Percentiles rank a stretch among this genome's conserved stretches.
These are phyloP conservation scores for Fragaria ananassa DNA, from an alignment of 306 rosid species.

Conservation along the genomic window DNA sequence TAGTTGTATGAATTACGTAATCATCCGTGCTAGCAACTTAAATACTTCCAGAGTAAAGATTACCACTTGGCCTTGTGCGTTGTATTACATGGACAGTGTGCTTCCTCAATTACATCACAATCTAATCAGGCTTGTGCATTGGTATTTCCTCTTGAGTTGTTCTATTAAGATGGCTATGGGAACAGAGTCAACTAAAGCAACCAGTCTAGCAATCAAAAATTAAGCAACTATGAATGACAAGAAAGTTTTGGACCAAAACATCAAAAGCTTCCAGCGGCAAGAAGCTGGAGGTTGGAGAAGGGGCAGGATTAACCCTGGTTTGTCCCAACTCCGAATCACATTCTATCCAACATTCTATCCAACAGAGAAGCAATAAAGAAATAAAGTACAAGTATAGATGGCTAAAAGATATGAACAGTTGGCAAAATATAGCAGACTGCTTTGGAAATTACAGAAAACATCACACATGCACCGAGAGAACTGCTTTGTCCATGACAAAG, in stretches of 20 bases:
- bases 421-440: constrained; percentile 1
- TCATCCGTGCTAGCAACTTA: neutral
- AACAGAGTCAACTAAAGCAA: neutral
- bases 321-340: neutral
- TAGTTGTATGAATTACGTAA: neutral
- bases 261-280: neutral
- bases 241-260: neutral
- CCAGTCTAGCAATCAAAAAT: neutral
- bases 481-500: constrained; percentile 36
- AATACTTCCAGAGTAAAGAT: neutral
- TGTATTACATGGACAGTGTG: neutral
- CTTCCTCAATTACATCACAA: neutral
- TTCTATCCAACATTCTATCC: neutral
- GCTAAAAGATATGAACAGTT: neutral
- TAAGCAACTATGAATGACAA: neutral
- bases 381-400: neutral
- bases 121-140: neutral
- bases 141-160: neutral
- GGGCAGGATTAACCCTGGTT: neutral
- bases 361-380: neutral
- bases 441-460: constrained; percentile 4
- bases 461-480: constrained; percentile 32
- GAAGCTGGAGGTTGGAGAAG: neutral
- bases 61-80: neutral
- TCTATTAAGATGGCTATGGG: neutral